Percentiles rank a stretch among this genome's conserved stretches.
These are phyloP conservation scores for Termitomyces sp. DNA, from an alignment of 768 basidiomycete genomes.

Conservation along the genomic window DNA sequence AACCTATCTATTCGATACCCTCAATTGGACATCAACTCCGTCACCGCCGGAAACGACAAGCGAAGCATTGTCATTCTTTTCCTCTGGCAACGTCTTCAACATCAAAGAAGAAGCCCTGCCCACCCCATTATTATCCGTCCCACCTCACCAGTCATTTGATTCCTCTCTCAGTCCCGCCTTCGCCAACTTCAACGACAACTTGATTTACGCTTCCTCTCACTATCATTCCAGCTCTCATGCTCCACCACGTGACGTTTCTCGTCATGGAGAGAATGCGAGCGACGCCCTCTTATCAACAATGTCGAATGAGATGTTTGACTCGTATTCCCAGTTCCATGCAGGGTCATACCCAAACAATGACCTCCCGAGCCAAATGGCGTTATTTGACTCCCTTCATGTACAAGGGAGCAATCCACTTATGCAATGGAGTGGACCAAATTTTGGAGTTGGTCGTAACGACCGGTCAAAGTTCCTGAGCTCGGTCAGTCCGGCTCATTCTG, in stretches of 20 bases:
- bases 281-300: conserved; percentile 12
- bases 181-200: conserved; percentile 23
- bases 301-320: conserved; percentile 15
- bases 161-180: conserved; percentile 26
- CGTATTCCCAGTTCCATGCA: conserved; percentile 24
- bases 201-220: conserved; percentile 11
- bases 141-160: conserved; percentile 24
- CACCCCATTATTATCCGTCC: conserved; percentile 17
- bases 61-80: conserved; percentile 14
- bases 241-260: conserved; percentile 2
- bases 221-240: background rate
- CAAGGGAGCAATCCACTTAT: conserved; percentile 22
- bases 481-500: conserved; percentile 22
- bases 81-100: conserved; percentile 12
- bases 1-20: conserved; percentile 18
- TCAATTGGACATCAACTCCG: conserved; percentile 18
- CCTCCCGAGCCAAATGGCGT: conserved; percentile 23
- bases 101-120: conserved; percentile 16
- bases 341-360: conserved; percentile 22
- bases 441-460: conserved; percentile 23
- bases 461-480: conserved; percentile 24
- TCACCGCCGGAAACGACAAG: conserved; percentile 12
- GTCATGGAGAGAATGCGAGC: conserved; percentile 3
- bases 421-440: conserved; percentile 22
- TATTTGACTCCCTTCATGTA: conserved; percentile 22